Evolutionary conservation across 176 grass and related monocot genomes (phyloP), one percentile per base, ranked within the genome.

Genomic region (Carex cristatella): DNA sequence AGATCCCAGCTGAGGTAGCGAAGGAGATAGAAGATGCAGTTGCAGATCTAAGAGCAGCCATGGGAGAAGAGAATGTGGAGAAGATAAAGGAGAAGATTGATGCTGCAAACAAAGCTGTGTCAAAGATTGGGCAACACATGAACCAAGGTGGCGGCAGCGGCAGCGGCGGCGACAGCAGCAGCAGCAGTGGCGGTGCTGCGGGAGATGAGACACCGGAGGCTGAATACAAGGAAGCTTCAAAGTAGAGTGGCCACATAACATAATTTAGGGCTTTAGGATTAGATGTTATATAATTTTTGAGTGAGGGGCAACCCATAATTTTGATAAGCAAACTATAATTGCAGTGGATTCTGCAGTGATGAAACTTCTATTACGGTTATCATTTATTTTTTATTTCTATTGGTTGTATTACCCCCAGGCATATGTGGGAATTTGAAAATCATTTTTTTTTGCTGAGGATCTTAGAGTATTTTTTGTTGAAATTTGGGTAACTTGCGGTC

Each of bases 41-140:
- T 30, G 89, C 88, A n/a, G 97, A 99, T 84, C 84, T 99, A 74
- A 94, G 91, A 85, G 59, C 88, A 28, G 93, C 93, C 13, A 95
- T 95, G 88, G 87, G 70, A 31, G 83, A 89, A 7, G 91, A 99
- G 1, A 79, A 94, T 10, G 87, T 83, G 85, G 97, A 99, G 2
- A 95, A 90, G 88, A 99, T 99, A 80, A 99, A 94, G 88, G 93
- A 99, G 79, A 99, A 99, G 82, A 87, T 99, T 4, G 91, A 99
- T 56, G 90, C 86, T 9, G 97, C 97, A 53, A 94, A 99, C 80
- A 99, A 99, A 85, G 93, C 97, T 4, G 97, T 96, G 7, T 94
- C 93, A 1, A 97, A 97, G 90, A 97, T 97, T 40, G 97, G 97
- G 28, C 65, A 99, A 81, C 97, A 99, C 88, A 94, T 96, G 91